Evolutionary conservation across 345 rosid species (phyloP), one percentile per base, ranked within the genome.

Genomic region (Gossypium stocksii): DNA sequence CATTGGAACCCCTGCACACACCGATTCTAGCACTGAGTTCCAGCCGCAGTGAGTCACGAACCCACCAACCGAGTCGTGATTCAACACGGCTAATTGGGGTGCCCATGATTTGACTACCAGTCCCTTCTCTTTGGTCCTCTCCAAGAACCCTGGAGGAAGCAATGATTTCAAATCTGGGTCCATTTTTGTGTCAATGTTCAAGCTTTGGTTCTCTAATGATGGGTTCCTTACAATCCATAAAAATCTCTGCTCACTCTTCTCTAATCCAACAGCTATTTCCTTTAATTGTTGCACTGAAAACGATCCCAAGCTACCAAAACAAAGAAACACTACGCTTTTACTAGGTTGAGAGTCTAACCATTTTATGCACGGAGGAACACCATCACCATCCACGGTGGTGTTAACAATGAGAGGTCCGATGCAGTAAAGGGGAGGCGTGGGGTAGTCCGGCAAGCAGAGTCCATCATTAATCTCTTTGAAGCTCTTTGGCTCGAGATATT

Each of bases 251-350:
- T 76, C 82, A 45, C 88, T 85, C 56, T 46, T 72, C 72, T 86
- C 87, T 38, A 88, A 66, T 5, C 82, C 88, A 11, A 44, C 34
- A 7, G 87, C 89, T 12, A 83, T 85, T 64, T 83, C 87, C 74
- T 20, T 77, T 46, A 86, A 34, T 63, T 86, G 92, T 20, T 59
- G 56, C 34, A 1, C 10, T 0, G 87, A 78, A 74, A 88, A 89
- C 75, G 73, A 77, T 12, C 92, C 92, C 66, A 80, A 66, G 77
- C 91, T 90, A n/a, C 93, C 91, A 51, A 88, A 90, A 74, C 90
- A 86, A 0, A 90, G 68, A 65, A 84, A 89, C 49, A 89, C 86
- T 1, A 89, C 86, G 54, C 85, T 81, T 49, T 61, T 65, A 15
- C 77, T 77, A 6, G 87, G 89, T 65, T 90, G 91, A 15, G 76